These are phyloP conservation scores for Rubroboletus satanas DNA, from an alignment of 768 basidiomycete species.

Conservation along the genomic window DNA sequence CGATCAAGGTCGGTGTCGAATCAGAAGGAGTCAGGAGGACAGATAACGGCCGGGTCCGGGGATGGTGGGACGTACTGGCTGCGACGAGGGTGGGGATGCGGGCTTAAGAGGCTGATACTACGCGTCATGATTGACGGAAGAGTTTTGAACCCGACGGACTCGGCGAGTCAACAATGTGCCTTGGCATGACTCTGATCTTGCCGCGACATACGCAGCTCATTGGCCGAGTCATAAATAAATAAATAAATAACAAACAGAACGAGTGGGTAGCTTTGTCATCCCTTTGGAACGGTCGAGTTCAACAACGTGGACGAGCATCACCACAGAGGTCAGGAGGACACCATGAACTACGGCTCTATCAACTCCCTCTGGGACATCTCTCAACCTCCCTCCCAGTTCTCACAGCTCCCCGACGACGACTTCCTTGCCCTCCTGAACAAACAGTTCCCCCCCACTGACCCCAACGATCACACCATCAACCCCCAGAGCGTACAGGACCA, in stretches of 20 bases:
- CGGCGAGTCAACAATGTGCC: background rate
- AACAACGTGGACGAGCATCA: slow-evolving; percentile 1
- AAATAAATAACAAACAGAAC: background rate
- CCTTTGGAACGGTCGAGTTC: background rate
- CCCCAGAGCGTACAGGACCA: slow-evolving; percentile 49
- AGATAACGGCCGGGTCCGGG: background rate
- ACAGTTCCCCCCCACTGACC: slow-evolving; percentile 50
- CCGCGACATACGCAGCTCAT: background rate
- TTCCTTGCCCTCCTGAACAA: slow-evolving; percentile 75
- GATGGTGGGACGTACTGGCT: too few relatives aligned
- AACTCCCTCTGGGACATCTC: slow-evolving; percentile 67
- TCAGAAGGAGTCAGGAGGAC: background rate
- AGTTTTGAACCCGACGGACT: background rate
- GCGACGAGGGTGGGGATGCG: background rate
- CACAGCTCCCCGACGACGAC: slow-evolving; percentile 69
- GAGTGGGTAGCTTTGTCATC: slow-evolving; percentile 1
- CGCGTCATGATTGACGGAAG: background rate
- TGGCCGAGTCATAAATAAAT: slow-evolving; percentile 4
- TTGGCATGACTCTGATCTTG: too few relatives aligned
- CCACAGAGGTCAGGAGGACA: slow-evolving; percentile 4
- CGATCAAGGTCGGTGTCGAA: background rate
- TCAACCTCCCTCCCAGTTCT: slow-evolving; percentile 49
- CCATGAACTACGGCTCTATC: slow-evolving; percentile 37
- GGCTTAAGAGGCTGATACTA: background rate
- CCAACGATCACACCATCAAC: slow-evolving; percentile 46